Percentiles rank a stretch among this genome's conserved stretches.
These are phyloP conservation scores for Apophysomyces variabilis DNA, from an alignment of 371 early-diverging fungal species.

Conservation along the genomic window DNA sequence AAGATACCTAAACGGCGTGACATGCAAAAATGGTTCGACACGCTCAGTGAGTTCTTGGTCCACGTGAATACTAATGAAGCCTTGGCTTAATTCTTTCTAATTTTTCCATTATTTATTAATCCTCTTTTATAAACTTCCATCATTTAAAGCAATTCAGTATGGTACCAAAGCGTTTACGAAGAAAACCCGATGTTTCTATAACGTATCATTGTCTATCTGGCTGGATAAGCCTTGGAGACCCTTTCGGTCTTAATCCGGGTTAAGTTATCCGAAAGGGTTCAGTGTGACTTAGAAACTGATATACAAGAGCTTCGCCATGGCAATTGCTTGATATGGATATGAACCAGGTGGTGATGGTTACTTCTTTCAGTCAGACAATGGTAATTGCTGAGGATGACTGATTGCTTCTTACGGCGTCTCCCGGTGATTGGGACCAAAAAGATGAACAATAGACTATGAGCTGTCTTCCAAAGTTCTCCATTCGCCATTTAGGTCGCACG, in stretches of 20 bases:
- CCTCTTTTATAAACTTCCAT: not conserved
- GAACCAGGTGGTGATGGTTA: not conserved
- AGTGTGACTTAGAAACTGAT: no score
- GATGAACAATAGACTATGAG: not conserved
- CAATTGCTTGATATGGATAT: conserved; percentile 4
- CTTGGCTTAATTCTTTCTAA: not conserved
- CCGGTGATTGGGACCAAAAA: not conserved
- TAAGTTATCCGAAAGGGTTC: no score
- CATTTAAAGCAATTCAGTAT: not conserved
- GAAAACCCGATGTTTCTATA: no score
- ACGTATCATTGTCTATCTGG: no score
- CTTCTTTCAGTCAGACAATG: conserved; percentile 2
- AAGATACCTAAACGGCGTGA: not conserved
- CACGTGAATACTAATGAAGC: not conserved
- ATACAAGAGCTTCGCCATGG: not conserved
- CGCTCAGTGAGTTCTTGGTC: not conserved
- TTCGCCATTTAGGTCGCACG: conserved; percentile 1
- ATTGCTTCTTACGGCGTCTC: not conserved
- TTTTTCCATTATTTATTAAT: not conserved
- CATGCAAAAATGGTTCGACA: conserved; percentile 4
- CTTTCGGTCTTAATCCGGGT: conserved; percentile 1
- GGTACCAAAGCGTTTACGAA: no score
- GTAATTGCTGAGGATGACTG: not conserved
- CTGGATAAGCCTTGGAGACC: no score
- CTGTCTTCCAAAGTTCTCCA: not conserved